Evolutionary conservation across 352 stramenopile species (phyloP).

Genomic region (Globisporangium camurandrum): DNA sequence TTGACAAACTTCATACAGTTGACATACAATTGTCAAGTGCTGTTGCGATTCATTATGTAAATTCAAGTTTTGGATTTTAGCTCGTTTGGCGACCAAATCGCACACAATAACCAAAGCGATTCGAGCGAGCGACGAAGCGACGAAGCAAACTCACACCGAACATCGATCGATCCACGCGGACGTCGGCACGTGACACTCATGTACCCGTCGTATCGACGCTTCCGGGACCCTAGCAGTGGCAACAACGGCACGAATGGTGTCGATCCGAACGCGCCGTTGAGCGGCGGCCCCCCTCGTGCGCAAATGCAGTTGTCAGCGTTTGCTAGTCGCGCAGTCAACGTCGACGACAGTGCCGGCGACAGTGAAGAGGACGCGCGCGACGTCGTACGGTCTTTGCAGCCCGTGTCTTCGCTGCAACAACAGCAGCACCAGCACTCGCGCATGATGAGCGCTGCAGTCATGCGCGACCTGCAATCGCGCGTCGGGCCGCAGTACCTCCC

Average conservation of each 20-base stretch:
- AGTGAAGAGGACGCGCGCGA: constrained; percentile 8
- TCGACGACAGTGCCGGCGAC: background rate
- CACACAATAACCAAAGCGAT: too few species aligned
- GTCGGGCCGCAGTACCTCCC: constrained; percentile 11
- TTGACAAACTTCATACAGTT: too few species aligned
- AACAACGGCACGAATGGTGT: background rate
- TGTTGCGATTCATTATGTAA: too few species aligned
- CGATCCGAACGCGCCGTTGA: background rate
- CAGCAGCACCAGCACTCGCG: background rate
- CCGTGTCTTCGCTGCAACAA: background rate
- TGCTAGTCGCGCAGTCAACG: background rate
- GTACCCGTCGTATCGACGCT: constrained; percentile 11
- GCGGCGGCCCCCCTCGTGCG: constrained; percentile 7
- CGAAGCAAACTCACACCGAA: too few species aligned
- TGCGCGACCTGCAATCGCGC: constrained; percentile 9
- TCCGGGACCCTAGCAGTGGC: constrained; percentile 2
- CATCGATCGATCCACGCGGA: too few species aligned
- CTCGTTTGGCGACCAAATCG: too few species aligned
- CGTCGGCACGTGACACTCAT: too few species aligned
- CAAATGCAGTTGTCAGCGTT: background rate
- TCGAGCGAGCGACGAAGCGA: too few species aligned
- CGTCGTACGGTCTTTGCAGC: constrained; percentile 11
- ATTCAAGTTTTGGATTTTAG: too few species aligned
- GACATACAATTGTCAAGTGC: too few species aligned
- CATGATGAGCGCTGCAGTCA: background rate